Evolutionary conservation across 495 filamentous ascomycete genomes (phyloP), one percentile per base, ranked within the genome.

Genomic region (Penicillium bovifimosum): DNA sequence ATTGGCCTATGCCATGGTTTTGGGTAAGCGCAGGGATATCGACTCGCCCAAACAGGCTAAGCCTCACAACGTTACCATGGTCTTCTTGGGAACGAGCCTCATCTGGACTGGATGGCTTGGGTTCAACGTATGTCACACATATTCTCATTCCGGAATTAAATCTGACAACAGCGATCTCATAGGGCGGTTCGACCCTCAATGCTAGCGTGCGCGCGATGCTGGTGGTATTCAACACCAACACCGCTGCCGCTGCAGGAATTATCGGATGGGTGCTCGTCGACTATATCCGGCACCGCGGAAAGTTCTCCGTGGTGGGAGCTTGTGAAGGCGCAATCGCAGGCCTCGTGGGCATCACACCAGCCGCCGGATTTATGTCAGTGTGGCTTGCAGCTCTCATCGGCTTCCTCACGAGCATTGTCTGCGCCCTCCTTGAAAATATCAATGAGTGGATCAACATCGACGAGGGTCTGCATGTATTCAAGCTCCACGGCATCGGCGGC

Each of bases 321-420:
- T 85, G 82, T 58, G 75, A 80, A 55, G 83, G 83, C 24, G 80
- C 79, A 13, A 85, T 86, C 56, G 78, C 81, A 27, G 83, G 82
- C 16, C 75, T 85, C 11, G 81, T 85, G 8, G 82, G 78, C 9
- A 84, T 85, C 60, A 86, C 83, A 0, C 83, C 81, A 5, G 82
- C 80, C 13, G 80, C 80, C 14, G 80, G 82, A 38, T 84, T 77
- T 58, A 79, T 84, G 27, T 72, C 72, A 14, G 62, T 75, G 40
- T 81, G 80, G 81, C 65, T 74, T 11, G 79, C 79, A 6, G 80
- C 75, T 5, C 64, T 76, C 18, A 83, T 86, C 47, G 81, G 81
- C 14, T 80, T 84, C 66, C 49, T 84, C 17, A 82, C 81, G 6
- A 75, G 69, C 10, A 66, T 76, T 9, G 68, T 78, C 9, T 84